Evolutionary conservation across 176 grass and related monocot species (phyloP), one percentile per base, ranked within the genome.

Genomic region (Chloris gayana): DNA sequence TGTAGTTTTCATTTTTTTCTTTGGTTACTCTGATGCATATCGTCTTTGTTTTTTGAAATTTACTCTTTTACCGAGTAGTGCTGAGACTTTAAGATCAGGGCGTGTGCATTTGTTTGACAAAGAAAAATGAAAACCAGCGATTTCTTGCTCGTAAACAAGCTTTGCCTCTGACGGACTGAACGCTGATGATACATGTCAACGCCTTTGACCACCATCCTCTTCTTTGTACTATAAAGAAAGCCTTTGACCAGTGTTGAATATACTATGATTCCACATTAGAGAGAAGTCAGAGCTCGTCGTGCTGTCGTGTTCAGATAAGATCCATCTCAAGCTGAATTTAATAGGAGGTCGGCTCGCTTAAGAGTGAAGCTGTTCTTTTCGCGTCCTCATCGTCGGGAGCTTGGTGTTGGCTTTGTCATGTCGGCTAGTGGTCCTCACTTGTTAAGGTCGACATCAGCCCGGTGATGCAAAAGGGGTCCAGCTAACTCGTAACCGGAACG

Each of bases 221-320:
- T 58, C 7, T 58, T 58, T 24, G 7, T 58, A n/a, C 9, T 58
- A 25, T 7, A 14, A 10, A 58, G 2, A n/a, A 11, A 9, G 54
- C 21, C 22, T 8, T 58, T 58, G 54, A 25, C 21, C 54, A 58
- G 2, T 7, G 50, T 9, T 63, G 39, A 46, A 47, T 49, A 37
- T 37, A 32, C 38, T 47, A 19, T 27, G 60, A 14, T 41, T 47
- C 39, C 58, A 54, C 27, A 45, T 33, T 0, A 15, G 27, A 31
- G n/a, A n/a, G 17, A 82, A 42, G 24, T 87, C 72, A 82, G 25
- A 81, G 21, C 6, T 46, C 50, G 41, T 47, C 27, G 7, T 41
- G 76, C 45, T 9, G 13, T 24, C 8, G 9, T 50, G 38, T 45
- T 1, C 73, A 11, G 31, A 46, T 38, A 24, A 31, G 62, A 45